These are phyloP conservation scores for Annulohypoxylon moriforme DNA, from an alignment of 495 filamentous ascomycete genomes.

Conservation along the genomic window DNA sequence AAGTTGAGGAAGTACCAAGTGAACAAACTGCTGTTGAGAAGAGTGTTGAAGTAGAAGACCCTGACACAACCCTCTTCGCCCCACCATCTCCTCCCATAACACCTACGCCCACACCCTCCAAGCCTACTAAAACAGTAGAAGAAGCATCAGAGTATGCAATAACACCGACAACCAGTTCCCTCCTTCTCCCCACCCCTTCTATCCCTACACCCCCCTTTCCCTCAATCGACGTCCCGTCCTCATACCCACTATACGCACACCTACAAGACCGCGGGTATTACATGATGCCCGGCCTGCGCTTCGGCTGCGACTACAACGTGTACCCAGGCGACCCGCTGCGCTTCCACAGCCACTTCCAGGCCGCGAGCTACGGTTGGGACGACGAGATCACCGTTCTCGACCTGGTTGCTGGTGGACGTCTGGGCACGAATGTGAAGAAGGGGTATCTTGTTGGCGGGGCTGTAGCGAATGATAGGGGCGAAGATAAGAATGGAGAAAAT, in stretches of 20 bases:
- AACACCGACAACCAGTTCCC: conserved; percentile 47
- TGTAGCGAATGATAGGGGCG: conserved; percentile 14
- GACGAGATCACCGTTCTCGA: conserved; percentile 85
- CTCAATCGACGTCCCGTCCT: conserved; percentile 47
- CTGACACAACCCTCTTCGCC: conserved; percentile 60
- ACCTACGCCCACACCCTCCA: background rate
- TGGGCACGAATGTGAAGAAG: conserved; percentile 97
- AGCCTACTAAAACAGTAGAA: background rate
- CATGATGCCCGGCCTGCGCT: conserved; percentile 89
- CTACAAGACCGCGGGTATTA: conserved; percentile 85
- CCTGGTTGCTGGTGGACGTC: conserved; percentile 82
- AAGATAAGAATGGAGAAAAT: conserved; percentile 19
- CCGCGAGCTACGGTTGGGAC: conserved; percentile 82
- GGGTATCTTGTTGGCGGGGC: conserved; percentile 85
- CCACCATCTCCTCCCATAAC: background rate
- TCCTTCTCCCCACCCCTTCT: conserved; percentile 45
- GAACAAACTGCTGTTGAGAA: conserved; percentile 38
- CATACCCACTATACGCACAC: conserved; percentile 75
- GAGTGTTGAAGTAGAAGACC: conserved; percentile 38
- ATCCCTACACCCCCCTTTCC: conserved; percentile 34
- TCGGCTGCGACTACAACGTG: conserved; percentile 88
- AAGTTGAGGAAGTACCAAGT: conserved; percentile 44
- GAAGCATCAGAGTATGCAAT: conserved; percentile 33
- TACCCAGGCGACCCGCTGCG: conserved; percentile 95
- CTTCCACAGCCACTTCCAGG: conserved; percentile 93